These are phyloP conservation scores for Kuraishia hungarica DNA, from an alignment of 805 yeast species.

Conservation along the genomic window DNA sequence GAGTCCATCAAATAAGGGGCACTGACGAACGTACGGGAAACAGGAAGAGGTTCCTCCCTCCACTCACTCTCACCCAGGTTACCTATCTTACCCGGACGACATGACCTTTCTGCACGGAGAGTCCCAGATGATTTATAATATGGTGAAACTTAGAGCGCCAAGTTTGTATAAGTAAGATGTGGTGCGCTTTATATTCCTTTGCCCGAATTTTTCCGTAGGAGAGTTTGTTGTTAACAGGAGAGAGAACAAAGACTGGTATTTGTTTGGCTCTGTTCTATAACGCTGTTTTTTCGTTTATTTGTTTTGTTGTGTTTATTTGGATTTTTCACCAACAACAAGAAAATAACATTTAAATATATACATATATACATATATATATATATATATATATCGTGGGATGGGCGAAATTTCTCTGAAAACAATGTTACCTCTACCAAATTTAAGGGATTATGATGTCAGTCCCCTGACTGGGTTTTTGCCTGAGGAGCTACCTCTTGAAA, in stretches of 20 bases:
- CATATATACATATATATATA: too few species aligned
- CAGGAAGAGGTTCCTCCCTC: neutral
- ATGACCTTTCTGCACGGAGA: neutral
- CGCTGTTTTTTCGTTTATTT: too few species aligned
- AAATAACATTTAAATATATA: too few species aligned
- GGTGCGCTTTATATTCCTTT: neutral
- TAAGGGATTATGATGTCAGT: constrained; percentile 64
- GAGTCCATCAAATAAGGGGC: neutral
- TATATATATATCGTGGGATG: neutral
- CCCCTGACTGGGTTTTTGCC: constrained; percentile 76
- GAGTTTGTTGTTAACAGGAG: too few species aligned
- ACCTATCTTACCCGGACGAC: neutral
- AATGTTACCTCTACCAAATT: constrained; percentile 30
- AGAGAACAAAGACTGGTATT: too few species aligned
- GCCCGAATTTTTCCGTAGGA: too few species aligned
- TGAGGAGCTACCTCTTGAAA: constrained; percentile 47
- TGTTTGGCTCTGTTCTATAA: too few species aligned
- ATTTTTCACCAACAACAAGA: neutral
- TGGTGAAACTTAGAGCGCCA: neutral
- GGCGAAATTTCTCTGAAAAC: neutral
- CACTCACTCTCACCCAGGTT: too few species aligned
- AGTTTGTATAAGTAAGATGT: neutral
- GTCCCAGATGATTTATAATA: neutral
- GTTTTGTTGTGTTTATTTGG: neutral
- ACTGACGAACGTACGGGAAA: neutral